phyloP scores from a whole-genome alignment of 345 rosid species.

The thale cress (Arabidopsis thaliana) region DNA sequence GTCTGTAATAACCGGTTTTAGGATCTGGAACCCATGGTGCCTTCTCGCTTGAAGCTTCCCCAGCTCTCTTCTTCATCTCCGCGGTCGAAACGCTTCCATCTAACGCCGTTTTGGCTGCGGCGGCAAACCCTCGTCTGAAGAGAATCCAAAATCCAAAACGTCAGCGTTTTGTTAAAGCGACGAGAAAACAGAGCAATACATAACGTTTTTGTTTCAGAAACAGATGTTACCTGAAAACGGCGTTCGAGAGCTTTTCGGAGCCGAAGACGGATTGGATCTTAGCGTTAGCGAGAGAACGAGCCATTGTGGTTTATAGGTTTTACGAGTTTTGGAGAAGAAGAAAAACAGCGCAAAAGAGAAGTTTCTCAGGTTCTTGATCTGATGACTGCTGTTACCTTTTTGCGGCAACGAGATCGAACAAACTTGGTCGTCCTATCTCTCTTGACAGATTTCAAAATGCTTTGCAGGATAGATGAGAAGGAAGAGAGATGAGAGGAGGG shows the following conservation, averaged over 20 bases:
- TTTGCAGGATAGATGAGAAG: constrained; percentile 13
- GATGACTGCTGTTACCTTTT: neutral
- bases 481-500: constrained; percentile 13
- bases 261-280: constrained; percentile 35
- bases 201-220: neutral
- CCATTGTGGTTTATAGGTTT: constrained; percentile 32
- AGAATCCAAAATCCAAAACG: neutral
- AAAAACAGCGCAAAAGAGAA: neutral
- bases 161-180: constrained; percentile 1
- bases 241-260: constrained; percentile 36
- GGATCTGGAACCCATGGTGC: constrained; percentile 88
- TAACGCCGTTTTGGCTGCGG: constrained; percentile 39
- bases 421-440: constrained; percentile 2
- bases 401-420: constrained; percentile 11
- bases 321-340: neutral
- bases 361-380: constrained; percentile 6
- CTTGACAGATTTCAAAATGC: neutral
- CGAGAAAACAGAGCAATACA: constrained; percentile 18
- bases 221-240: constrained; percentile 40
- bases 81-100: constrained; percentile 42
- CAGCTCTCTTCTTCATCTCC: constrained; percentile 52
- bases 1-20: constrained; percentile 80
- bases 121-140: constrained; percentile 43
- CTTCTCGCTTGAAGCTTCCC: constrained; percentile 55
- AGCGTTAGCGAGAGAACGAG: constrained; percentile 45